Base-by-base conservation (phyloP, 108 stramenopile species). In the Nitzschia sp. region DNA sequence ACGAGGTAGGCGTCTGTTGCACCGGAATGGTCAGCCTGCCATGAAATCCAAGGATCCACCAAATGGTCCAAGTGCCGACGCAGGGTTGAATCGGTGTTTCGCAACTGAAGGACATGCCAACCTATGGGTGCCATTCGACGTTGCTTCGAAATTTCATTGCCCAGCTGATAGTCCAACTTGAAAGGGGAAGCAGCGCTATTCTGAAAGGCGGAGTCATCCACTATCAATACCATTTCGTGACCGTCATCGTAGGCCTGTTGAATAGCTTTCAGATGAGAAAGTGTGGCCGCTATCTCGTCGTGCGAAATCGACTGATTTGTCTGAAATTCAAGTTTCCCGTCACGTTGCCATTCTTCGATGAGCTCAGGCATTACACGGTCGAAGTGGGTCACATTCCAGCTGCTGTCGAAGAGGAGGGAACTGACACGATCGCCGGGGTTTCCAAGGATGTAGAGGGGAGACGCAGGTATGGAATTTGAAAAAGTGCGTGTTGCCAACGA, bases 41-140 rank as follows among this genome's bases (percentile, higher is more conserved):
- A 53, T 24, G 51, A 53, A n/a, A 53, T 53, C 51, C 51, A 53
- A n/a, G n/a, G 24, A 53, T 53, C 51, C 8, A 15, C 18, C n/a
- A 53, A 24, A 24, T 53, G 6, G 24, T 19, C n/a, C 18, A 53
- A 6, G 51, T 53, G 51, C 24, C 18, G 51, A 15, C 19, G n/a
- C 13, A 53, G 13, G 24, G 19, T 53, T 8, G 4, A 17, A n/a
- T 53, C 19, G 6, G 8, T n/a, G 4, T 8, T 53, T 4, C 8
- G 13, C n/a, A 53, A n/a, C 19, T 53, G 51, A 24, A 53, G 24
- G 5, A n/a, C 24, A 53, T 53, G 21, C 51, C 51, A 53, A 24
- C 18, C 51, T n/a, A 53, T 17, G n/a, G 51, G 51, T 24, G 51
- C 51, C 5, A 5, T 53, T n/a, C 24, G 21, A 19, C 8, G 4